Evolutionary conservation across 805 yeast genomes (phyloP).

Genomic region (Saccharomycopsis oosterbeekiorum): DNA sequence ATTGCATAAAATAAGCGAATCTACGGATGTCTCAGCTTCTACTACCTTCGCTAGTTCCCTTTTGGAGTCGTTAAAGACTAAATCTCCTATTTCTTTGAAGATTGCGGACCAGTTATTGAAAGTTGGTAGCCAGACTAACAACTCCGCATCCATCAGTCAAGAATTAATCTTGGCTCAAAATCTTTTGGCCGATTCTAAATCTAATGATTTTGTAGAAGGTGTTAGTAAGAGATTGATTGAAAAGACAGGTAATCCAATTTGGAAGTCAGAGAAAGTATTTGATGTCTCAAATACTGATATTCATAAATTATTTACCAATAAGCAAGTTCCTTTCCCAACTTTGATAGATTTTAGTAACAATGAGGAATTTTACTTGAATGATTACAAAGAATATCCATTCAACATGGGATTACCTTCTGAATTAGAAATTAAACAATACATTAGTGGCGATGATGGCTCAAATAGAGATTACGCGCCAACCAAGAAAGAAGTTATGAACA

Average conservation of each 20-base stretch:
- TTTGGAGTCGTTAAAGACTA: slow-evolving; percentile 43
- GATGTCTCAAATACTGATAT: slow-evolving; percentile 27
- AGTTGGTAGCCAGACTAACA: slow-evolving; percentile 45
- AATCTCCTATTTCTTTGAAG: slow-evolving; percentile 73
- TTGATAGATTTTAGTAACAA: slow-evolving; percentile 10
- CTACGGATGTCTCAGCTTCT: not conserved
- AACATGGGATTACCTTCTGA: slow-evolving; percentile 76
- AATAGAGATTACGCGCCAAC: slow-evolving; percentile 60
- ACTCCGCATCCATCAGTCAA: slow-evolving; percentile 55
- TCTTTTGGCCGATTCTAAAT: slow-evolving; percentile 46
- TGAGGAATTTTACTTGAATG: slow-evolving; percentile 3
- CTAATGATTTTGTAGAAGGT: slow-evolving; percentile 56
- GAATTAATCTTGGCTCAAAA: slow-evolving; percentile 74
- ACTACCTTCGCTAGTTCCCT: slow-evolving; percentile 49
- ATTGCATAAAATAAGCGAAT: slow-evolving; percentile 24
- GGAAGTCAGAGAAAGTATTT: slow-evolving; percentile 35
- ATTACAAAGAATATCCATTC: slow-evolving; percentile 37
- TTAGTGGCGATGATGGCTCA: slow-evolving; percentile 61
- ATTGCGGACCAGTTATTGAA: slow-evolving; percentile 62
- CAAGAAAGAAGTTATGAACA: slow-evolving; percentile 52
- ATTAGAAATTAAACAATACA: slow-evolving; percentile 48
- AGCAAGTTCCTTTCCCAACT: slow-evolving; percentile 5
- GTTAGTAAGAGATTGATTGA: slow-evolving; percentile 54
- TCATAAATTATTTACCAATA: slow-evolving; percentile 22
- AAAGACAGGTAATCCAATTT: slow-evolving; percentile 45